Evolutionary conservation across 1,139 yeast species (phyloP).

Genomic region (Taiozyma onychis): DNA sequence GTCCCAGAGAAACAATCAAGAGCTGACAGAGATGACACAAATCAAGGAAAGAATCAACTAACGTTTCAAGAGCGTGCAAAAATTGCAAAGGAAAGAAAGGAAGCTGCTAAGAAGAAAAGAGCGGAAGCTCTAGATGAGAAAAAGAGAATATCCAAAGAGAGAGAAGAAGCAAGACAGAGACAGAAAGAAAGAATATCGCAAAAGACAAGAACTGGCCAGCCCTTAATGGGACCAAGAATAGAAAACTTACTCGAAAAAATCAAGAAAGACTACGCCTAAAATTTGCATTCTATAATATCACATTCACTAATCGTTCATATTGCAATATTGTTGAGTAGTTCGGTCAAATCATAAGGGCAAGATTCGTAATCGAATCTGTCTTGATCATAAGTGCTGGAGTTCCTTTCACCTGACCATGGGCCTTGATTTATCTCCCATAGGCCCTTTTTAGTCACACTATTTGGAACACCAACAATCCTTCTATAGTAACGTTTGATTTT

Average conservation of each 20-base stretch:
- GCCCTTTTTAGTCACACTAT: constrained; percentile 16
- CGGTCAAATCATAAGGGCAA: constrained; percentile 6
- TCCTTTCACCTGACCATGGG: constrained; percentile 10
- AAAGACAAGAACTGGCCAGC: constrained; percentile 75
- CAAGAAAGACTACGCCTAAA: constrained; percentile 34
- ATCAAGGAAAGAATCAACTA: constrained; percentile 22
- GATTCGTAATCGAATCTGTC: constrained; percentile 5
- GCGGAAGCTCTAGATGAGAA: constrained; percentile 27
- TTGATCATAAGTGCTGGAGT: constrained; percentile 13
- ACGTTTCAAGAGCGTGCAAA: constrained; percentile 43
- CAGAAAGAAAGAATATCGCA: constrained; percentile 49
- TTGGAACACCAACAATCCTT: background rate
- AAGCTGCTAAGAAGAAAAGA: constrained; percentile 29
- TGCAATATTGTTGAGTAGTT: constrained; percentile 11
- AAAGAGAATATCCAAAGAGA: constrained; percentile 26
- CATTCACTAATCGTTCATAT: constrained; percentile 13
- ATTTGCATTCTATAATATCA: background rate
- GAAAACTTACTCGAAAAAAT: constrained; percentile 75
- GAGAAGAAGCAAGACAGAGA: constrained; percentile 33
- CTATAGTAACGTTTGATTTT: constrained; percentile 14
- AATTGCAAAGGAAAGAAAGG: constrained; percentile 39
- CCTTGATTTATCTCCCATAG: constrained; percentile 17
- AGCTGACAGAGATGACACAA: constrained; percentile 18
- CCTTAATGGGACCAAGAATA: constrained; percentile 86
- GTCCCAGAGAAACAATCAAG: constrained; percentile 34